Evolutionary conservation across 305 asterid species (phyloP).

Genomic region (Fraxinus sp.): DNA sequence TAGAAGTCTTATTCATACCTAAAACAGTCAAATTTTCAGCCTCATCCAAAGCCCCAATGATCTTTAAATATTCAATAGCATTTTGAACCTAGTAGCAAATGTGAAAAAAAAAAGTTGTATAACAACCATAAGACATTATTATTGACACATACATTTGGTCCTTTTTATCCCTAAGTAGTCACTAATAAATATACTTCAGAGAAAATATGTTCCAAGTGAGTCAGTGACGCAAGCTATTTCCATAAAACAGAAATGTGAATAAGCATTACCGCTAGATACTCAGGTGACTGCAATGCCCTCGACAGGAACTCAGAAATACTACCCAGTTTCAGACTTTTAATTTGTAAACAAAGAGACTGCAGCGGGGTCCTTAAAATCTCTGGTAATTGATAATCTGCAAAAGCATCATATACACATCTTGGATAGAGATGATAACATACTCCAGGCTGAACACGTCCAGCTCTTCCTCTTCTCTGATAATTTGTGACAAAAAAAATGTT

Average conservation of each 20-base stretch:
- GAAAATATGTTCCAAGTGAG: slow-evolving; percentile 3
- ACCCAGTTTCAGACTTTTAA: slow-evolving; percentile 88
- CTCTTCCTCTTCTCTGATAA: slow-evolving; percentile 94
- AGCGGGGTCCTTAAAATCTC: slow-evolving; percentile 95
- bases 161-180: slow-evolving; percentile 14
- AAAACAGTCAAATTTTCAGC: slow-evolving; percentile 77
- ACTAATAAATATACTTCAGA: slow-evolving; percentile 17
- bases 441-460: slow-evolving; percentile 99
- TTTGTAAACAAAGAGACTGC: slow-evolving; percentile 95
- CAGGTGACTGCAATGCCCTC: slow-evolving; percentile 91
- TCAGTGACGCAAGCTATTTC: slow-evolving; percentile 17
- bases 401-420: slow-evolving; percentile 74
- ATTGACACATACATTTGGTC: slow-evolving; percentile 8
- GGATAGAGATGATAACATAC: slow-evolving; percentile 94
- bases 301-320: slow-evolving; percentile 82
- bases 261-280: slow-evolving; percentile 76
- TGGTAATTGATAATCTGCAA: slow-evolving; percentile 85
- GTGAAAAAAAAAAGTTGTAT: slow-evolving; percentile 9
- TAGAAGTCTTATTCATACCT: slow-evolving; percentile 45
- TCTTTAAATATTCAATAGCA: slow-evolving; percentile 87
- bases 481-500: slow-evolving; percentile 9
- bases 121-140: slow-evolving; percentile 13
- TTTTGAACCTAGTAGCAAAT: slow-evolving; percentile 68
- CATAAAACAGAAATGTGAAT: slow-evolving; percentile 27
- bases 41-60: slow-evolving; percentile 89